Percentiles rank a stretch among this genome's conserved stretches.
Conservation (phyloP, 208 protist species). For the Acanthamoeba rhysodes region DNA sequence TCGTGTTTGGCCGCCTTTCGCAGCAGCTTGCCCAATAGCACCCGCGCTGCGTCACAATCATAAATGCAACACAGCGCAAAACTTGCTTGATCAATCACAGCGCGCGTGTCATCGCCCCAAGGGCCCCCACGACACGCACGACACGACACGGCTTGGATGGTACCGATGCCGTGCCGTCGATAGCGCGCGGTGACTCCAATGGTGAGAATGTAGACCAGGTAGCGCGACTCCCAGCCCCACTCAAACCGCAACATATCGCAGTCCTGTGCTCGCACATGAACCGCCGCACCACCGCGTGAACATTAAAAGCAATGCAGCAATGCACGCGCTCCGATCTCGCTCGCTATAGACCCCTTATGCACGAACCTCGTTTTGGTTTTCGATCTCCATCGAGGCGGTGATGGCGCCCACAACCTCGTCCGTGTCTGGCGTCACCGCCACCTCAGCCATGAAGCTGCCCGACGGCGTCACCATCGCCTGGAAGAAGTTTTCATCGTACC, state of each 20-base stretch:
- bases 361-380: conserved; percentile 10
- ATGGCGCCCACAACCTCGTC: background rate
- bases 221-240: background rate
- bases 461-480: background rate
- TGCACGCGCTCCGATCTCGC: background rate
- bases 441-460: conserved; percentile 7
- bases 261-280: background rate
- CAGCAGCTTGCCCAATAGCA: background rate
- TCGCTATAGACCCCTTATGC: no score
- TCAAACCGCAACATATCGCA: conserved; percentile 14
- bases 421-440: background rate
- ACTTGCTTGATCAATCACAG: no score
- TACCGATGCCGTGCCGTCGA: conserved; percentile 38
- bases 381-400: background rate
- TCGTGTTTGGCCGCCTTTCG: background rate
- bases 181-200: background rate
- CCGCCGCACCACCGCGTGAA: no score
- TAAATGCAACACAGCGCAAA: no score
- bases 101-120: no score
- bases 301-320: background rate
- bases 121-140: background rate
- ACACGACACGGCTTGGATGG: background rate
- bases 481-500: conserved; percentile 15
- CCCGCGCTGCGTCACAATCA: background rate
- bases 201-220: conserved; percentile 57